These are phyloP conservation scores for Juncus effusus DNA, from an alignment of 176 grass and related monocot genomes.

Conservation along the genomic window DNA sequence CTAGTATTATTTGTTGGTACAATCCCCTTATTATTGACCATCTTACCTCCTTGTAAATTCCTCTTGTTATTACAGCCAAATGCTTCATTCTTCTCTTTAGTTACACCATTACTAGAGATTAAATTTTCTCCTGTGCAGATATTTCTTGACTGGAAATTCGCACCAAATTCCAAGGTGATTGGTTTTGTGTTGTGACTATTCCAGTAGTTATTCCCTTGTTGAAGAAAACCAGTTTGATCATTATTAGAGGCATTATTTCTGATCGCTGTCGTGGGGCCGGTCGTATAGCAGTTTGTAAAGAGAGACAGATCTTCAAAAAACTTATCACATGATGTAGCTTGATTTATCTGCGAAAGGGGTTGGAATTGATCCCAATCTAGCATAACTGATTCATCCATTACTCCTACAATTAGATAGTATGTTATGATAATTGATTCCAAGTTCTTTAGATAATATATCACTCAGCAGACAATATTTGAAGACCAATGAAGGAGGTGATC, in stretches of 20 bases:
- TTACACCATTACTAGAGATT: background rate
- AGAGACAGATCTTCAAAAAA: background rate
- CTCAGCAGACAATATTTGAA: too few relatives aligned
- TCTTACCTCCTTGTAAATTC: background rate
- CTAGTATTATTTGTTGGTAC: background rate
- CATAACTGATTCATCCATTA: constrained; percentile 6
- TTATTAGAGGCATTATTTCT: background rate
- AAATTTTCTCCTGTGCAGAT: background rate
- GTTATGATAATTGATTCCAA: too few relatives aligned
- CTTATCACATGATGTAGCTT: background rate
- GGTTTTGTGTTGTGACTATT: background rate
- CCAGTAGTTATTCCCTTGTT: constrained; percentile 3
- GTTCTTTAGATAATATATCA: too few relatives aligned
- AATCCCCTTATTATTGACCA: background rate
- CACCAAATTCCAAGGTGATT: background rate
- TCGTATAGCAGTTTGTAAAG: background rate
- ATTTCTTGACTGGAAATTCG: background rate
- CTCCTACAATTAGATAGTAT: too few relatives aligned
- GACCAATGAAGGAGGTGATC: too few relatives aligned
- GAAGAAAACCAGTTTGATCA: background rate
- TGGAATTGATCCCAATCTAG: background rate
- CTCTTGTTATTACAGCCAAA: constrained; percentile 3
- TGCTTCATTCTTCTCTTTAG: background rate
- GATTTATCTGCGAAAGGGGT: background rate
- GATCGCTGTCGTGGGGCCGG: background rate